Conservation (phyloP, 345 rosid species). For the Rhodomyrtus tomentosa region DNA sequence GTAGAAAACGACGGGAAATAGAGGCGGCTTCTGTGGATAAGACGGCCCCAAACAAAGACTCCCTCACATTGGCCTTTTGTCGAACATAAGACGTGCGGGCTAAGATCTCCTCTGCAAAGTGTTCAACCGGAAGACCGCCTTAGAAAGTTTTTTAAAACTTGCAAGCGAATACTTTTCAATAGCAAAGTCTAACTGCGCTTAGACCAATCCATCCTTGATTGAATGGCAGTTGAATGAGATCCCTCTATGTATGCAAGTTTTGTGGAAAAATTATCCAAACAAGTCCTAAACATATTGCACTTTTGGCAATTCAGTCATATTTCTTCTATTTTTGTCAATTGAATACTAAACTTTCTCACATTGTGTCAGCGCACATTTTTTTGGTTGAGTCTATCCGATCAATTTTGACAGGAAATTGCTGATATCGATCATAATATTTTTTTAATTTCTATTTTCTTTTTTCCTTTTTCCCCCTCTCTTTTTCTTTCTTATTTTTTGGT, state of each 20-base stretch:
- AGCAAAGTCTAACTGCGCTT: not conserved
- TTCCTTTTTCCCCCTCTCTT: no score
- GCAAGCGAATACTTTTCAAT: not conserved
- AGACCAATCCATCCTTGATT: not conserved
- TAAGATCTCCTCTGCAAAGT: not conserved
- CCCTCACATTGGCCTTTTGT: not conserved
- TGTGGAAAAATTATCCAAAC: no score
- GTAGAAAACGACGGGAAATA: not conserved
- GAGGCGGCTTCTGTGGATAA: not conserved
- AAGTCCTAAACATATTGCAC: no score
- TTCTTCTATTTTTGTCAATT: no score
- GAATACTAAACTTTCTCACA: no score
- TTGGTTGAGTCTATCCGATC: no score
- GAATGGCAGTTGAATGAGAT: not conserved
- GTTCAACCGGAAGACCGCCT: not conserved
- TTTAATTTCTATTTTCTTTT: no score
- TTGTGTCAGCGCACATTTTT: no score
- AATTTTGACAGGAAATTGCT: no score
- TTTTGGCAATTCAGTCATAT: no score
- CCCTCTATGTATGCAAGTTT: not conserved
- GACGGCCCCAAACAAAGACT: not conserved
- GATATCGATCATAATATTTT: no score
- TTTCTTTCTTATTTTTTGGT: no score
- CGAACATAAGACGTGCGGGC: not conserved
- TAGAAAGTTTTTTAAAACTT: not conserved